Evolutionary conservation across 2,329 filamentous ascomycete species (phyloP).

Genomic region (Beauveria caledonica): DNA sequence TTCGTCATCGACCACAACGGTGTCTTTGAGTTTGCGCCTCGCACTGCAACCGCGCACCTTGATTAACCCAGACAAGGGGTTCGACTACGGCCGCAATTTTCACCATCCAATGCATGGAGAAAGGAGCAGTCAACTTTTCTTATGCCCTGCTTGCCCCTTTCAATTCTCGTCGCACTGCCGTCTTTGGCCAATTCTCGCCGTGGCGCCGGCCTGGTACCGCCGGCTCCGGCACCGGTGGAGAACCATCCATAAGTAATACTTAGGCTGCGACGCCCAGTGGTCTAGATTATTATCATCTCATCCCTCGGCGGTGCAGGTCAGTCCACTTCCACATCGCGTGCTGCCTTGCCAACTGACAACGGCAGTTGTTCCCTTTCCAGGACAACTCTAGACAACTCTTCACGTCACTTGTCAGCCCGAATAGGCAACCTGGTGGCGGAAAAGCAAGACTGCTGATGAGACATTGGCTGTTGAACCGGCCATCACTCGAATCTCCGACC

Average conservation of each 20-base stretch:
- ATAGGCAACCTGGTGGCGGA: background rate
- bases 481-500: no score
- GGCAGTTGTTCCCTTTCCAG: background rate
- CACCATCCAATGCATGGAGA: background rate
- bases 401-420: background rate
- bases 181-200: background rate
- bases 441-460: no score
- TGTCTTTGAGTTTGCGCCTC: background rate
- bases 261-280: background rate
- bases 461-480: no score
- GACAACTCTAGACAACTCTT: background rate
- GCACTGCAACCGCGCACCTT: background rate
- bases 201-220: constrained; percentile 1
- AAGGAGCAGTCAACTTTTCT: no score
- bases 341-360: background rate
- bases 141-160: background rate
- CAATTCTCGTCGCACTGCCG: background rate
- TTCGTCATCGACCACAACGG: background rate
- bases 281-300: background rate
- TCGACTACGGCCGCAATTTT: no score
- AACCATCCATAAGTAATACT: background rate
- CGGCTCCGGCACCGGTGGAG: constrained; percentile 6
- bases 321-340: background rate
- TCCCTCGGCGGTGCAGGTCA: background rate
- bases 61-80: background rate